phyloP scores from a whole-genome alignment of 1,284 basidiomycete genomes.

The Leccinum pallidistipes region DNA sequence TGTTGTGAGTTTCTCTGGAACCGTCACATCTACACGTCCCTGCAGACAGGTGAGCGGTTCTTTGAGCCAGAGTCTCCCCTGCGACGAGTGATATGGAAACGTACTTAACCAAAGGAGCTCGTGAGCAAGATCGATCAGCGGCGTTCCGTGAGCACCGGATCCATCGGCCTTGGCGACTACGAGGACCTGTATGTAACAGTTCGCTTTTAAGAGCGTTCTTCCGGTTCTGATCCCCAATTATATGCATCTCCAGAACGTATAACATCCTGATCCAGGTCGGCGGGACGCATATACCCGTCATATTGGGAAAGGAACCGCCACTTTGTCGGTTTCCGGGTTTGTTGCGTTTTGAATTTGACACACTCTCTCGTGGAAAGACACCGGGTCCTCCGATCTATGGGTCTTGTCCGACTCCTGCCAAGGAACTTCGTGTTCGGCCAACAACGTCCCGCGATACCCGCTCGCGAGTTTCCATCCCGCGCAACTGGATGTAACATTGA shows the following conservation, averaged over 20 bases:
- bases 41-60: no score
- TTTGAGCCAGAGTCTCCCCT: no score
- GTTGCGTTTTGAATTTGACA: slow-evolving; percentile 6
- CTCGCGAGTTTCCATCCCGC: slow-evolving; percentile 40
- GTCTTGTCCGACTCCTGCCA: slow-evolving; percentile 50
- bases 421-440: slow-evolving; percentile 26
- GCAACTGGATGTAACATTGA: slow-evolving; percentile 40
- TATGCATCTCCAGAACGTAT: slow-evolving; percentile 41
- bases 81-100: no score
- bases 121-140: no score
- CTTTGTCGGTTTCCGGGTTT: background rate
- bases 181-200: slow-evolving; percentile 45
- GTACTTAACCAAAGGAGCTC: no score
- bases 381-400: slow-evolving; percentile 61
- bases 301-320: slow-evolving; percentile 40
- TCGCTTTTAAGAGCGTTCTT: background rate
- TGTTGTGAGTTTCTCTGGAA: no score
- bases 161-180: slow-evolving; percentile 40
- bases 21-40: no score
- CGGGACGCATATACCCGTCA: slow-evolving; percentile 39
- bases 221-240: slow-evolving; percentile 2
- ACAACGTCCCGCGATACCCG: slow-evolving; percentile 39
- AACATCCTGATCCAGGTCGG: slow-evolving; percentile 47
- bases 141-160: slow-evolving; percentile 21
- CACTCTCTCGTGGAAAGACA: slow-evolving; percentile 38